Conservation (phyloP, 805 yeast genomes). For the Starmera quercuum region DNA sequence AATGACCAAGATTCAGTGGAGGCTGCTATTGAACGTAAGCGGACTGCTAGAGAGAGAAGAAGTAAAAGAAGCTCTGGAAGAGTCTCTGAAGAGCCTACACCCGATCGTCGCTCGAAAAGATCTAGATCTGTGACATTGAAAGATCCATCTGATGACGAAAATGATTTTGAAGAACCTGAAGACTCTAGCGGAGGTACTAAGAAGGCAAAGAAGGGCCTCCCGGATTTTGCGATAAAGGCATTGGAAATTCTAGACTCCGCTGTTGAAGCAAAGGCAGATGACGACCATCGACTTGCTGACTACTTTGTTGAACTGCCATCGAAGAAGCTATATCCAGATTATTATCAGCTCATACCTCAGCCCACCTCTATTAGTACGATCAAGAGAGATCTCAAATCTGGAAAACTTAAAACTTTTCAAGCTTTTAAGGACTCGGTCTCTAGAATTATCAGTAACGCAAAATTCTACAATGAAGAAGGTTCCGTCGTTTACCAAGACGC, state of each 20-base stretch:
- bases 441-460: conserved; percentile 78
- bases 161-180: conserved; percentile 10
- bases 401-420: conserved; percentile 36
- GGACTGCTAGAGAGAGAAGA: conserved; percentile 24
- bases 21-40: conserved; percentile 26
- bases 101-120: conserved; percentile 13
- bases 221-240: conserved; percentile 20
- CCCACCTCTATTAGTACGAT: conserved; percentile 66
- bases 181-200: conserved; percentile 10
- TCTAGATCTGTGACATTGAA: conserved; percentile 13
- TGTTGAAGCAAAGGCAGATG: conserved; percentile 33
- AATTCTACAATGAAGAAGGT: conserved; percentile 85
- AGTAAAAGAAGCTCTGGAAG: conserved; percentile 7
- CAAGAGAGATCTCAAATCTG: conserved; percentile 44
- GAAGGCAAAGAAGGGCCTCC: conserved; percentile 17
- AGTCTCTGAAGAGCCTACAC: conserved; percentile 3
- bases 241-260: conserved; percentile 36
- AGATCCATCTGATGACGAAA: conserved; percentile 3
- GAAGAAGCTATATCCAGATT: conserved; percentile 73
- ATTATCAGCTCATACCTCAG: conserved; percentile 45
- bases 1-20: conserved; percentile 47
- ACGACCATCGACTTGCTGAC: conserved; percentile 36
- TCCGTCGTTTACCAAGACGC: conserved; percentile 84
- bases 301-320: conserved; percentile 70
- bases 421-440: conserved; percentile 54